Evolutionary conservation across 1,139 yeast species (phyloP).

Genomic region (Kodamaea derodonti): DNA sequence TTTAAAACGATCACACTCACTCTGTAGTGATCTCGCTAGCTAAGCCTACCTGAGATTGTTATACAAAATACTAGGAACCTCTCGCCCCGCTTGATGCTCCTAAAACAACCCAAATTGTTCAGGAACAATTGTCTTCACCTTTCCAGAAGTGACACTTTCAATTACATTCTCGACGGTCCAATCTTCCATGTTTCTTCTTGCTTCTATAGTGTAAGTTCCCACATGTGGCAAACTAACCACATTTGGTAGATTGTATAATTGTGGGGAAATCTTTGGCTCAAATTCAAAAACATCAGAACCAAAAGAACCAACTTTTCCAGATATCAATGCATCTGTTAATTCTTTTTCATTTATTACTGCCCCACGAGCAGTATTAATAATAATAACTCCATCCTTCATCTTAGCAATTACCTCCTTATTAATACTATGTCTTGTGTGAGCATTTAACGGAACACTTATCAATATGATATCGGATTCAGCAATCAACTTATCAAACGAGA

Average conservation of each 20-base stretch:
- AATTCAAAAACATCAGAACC: conserved; percentile 83
- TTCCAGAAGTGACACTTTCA: conserved; percentile 50
- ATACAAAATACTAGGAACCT: no score
- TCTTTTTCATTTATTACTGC: conserved; percentile 68
- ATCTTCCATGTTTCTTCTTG: conserved; percentile 54
- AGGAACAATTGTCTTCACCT: conserved; percentile 63
- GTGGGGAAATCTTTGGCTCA: conserved; percentile 70
- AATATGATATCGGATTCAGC: conserved; percentile 54
- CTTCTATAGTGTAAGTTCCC: conserved; percentile 72
- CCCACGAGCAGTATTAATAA: conserved; percentile 72
- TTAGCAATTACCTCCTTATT: conserved; percentile 47
- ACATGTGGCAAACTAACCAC: conserved; percentile 73
- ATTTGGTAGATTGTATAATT: conserved; percentile 50
- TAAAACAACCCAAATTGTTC: no score
- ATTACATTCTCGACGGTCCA: conserved; percentile 48
- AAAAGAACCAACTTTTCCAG: conserved; percentile 68
- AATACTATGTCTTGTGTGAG: conserved; percentile 57
- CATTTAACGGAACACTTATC: conserved; percentile 58
- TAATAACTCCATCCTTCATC: conserved; percentile 62
- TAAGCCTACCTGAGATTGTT: no score
- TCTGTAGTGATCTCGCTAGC: no score
- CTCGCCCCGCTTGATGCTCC: no score
- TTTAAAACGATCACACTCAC: no score
- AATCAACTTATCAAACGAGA: conserved; percentile 54
- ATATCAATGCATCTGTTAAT: conserved; percentile 55